phyloP scores from a whole-genome alignment of 208 protist genomes.

The Naegleria lovaniensis region DNA sequence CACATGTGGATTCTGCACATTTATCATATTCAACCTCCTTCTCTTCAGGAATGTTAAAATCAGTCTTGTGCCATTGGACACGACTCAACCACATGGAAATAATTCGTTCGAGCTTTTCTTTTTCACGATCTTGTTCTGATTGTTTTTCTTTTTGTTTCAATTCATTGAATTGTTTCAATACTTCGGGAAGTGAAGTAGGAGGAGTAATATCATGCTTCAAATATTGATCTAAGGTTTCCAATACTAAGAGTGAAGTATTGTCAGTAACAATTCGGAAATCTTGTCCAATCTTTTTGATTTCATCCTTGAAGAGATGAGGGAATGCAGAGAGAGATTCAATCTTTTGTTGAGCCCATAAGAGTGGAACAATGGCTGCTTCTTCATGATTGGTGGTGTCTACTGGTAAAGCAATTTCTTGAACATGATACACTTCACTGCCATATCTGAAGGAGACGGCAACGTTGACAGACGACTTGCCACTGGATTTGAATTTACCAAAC shows the following conservation, averaged over 20 bases:
- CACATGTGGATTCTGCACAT: too few species aligned
- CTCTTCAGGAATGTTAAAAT: neutral
- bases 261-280: neutral
- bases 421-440: neutral
- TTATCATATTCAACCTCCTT: too few species aligned
- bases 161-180: neutral
- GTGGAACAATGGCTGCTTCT: neutral
- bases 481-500: neutral
- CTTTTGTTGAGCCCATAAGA: slow-evolving; percentile 16
- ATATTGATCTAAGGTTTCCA: slow-evolving; percentile 23
- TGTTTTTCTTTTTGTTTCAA: neutral
- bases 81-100: neutral
- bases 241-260: slow-evolving; percentile 1
- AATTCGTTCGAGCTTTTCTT: neutral
- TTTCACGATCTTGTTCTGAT: neutral
- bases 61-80: neutral
- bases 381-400: neutral
- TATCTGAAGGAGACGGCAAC: neutral
- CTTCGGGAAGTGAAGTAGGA: too few species aligned
- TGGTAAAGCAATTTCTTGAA: neutral
- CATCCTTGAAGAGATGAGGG: neutral
- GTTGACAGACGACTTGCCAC: neutral
- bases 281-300: neutral
- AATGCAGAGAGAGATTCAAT: neutral
- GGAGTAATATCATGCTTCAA: slow-evolving; percentile 18